These are phyloP conservation scores for Capniomyces stellatus DNA, from an alignment of 371 early-diverging fungal species.

Conservation along the genomic window DNA sequence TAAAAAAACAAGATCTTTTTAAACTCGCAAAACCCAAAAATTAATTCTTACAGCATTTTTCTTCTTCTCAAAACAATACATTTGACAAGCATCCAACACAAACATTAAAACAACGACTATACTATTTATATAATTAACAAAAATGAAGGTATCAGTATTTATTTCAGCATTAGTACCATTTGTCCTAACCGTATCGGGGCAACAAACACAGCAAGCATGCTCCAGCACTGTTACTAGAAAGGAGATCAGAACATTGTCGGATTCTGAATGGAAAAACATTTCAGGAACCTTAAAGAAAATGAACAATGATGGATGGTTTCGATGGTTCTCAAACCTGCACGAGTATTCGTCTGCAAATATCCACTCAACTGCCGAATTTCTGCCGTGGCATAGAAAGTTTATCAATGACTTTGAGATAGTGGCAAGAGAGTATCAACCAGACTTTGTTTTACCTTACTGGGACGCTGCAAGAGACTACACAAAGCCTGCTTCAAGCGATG, in stretches of 20 bases:
- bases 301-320: conserved; percentile 16
- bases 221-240: conserved; percentile 18
- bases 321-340: conserved; percentile 12
- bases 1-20: too few species aligned
- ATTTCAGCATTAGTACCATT: too few species aligned
- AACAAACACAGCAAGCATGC: too few species aligned
- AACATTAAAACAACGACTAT: too few species aligned
- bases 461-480: conserved; percentile 23
- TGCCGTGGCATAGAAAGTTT: conserved; percentile 24
- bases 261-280: conserved; percentile 14
- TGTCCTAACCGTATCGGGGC: too few species aligned
- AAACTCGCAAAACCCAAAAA: too few species aligned
- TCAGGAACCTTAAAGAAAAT: conserved; percentile 10
- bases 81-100: too few species aligned
- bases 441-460: conserved; percentile 23
- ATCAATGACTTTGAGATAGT: conserved; percentile 19
- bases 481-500: conserved; percentile 14
- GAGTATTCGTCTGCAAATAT: conserved; percentile 9
- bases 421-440: conserved; percentile 12
- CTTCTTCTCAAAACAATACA: too few species aligned
- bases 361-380: conserved; percentile 14
- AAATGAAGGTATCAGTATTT: too few species aligned
- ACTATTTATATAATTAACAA: too few species aligned
- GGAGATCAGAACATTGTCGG: conserved; percentile 23
- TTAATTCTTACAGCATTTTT: too few species aligned